phyloP scores from a whole-genome alignment of 805 yeast genomes.

The Pichia heedii region DNA sequence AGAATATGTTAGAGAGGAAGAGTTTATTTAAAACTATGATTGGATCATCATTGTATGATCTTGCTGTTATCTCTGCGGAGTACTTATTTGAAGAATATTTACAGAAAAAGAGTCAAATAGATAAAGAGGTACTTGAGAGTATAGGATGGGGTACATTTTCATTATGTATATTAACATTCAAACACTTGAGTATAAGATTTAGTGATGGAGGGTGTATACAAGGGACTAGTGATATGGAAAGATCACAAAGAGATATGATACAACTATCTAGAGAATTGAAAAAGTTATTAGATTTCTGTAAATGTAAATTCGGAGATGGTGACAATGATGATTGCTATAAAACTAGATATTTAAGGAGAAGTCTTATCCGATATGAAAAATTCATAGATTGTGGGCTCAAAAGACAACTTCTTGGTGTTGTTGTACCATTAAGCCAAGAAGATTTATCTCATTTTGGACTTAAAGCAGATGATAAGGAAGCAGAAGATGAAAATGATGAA shows the following conservation, averaged over 20 bases:
- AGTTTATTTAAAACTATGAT: conserved; percentile 4
- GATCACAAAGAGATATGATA: conserved; percentile 1
- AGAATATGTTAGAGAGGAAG: conserved; percentile 6
- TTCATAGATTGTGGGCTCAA: background rate
- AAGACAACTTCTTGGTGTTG: background rate
- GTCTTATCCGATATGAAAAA: background rate
- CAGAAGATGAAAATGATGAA: background rate
- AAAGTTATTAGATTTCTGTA: background rate
- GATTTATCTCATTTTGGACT: background rate
- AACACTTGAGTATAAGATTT: background rate
- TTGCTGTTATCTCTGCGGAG: conserved; percentile 9
- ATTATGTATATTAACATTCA: conserved; percentile 2
- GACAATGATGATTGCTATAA: background rate
- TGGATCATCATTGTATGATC: conserved; percentile 16
- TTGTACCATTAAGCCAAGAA: background rate
- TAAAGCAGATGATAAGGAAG: background rate
- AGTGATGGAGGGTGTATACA: no score
- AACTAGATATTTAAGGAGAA: background rate
- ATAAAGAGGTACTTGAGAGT: background rate
- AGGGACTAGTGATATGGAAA: background rate
- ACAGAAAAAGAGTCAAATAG: background rate
- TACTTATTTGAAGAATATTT: conserved; percentile 2
- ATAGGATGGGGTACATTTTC: conserved; percentile 4
- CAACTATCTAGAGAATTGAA: background rate
- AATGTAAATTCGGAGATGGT: background rate